Evolutionary conservation across 768 basidiomycete species (phyloP).

Genomic region (Rhizopogon vulgaris): DNA sequence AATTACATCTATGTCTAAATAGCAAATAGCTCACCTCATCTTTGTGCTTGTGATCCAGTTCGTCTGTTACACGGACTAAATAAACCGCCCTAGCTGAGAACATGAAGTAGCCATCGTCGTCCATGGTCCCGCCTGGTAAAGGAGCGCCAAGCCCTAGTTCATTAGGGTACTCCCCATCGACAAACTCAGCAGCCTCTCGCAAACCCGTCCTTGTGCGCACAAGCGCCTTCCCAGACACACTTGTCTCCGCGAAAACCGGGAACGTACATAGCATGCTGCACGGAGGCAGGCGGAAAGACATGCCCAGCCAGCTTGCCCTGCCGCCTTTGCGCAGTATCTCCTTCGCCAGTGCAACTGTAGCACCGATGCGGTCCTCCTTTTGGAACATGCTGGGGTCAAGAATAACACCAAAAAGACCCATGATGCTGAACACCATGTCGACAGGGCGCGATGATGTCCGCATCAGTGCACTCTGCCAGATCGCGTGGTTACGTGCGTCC

Average conservation of each 20-base stretch:
- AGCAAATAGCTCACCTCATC: too few species aligned
- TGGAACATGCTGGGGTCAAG: background rate
- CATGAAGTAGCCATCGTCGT: background rate
- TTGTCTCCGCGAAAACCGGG: background rate
- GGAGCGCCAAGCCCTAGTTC: background rate
- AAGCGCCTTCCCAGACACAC: conserved; percentile 1
- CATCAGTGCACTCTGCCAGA: background rate
- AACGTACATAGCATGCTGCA: background rate
- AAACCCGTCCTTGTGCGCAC: background rate
- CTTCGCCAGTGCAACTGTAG: conserved; percentile 1
- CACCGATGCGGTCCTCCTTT: background rate
- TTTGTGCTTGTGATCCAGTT: too few species aligned
- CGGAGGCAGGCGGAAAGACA: conserved; percentile 1
- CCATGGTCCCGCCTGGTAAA: background rate
- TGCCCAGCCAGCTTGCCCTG: conserved; percentile 3
- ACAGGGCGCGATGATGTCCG: background rate
- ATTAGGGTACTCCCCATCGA: background rate
- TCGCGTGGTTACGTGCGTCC: background rate
- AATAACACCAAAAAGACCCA: background rate
- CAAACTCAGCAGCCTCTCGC: background rate
- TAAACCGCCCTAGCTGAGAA: background rate
- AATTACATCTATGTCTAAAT: too few species aligned
- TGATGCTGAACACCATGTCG: conserved; percentile 5
- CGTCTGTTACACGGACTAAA: background rate
- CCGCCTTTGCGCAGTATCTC: background rate